These are phyloP conservation scores for Durotheca rogersii DNA, from an alignment of 495 filamentous ascomycete species.

Conservation along the genomic window DNA sequence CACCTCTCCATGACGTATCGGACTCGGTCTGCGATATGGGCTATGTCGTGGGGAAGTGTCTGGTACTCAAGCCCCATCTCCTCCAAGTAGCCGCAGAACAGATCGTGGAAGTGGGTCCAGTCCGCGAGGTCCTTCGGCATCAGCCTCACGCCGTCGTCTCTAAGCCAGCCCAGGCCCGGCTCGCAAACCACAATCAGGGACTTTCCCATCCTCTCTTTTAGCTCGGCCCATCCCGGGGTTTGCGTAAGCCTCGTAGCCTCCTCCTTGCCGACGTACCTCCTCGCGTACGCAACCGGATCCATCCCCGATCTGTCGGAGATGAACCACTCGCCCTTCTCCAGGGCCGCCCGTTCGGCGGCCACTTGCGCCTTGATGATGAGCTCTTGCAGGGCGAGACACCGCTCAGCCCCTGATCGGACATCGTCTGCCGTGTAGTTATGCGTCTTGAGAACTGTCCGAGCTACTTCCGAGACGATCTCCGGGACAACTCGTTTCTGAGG, in stretches of 20 bases:
- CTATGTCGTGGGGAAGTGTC: conserved; percentile 26
- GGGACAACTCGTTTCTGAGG: conserved; percentile 14
- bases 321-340: conserved; percentile 37
- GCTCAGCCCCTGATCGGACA: conserved; percentile 37
- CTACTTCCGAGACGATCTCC: conserved; percentile 46
- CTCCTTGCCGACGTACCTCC: conserved; percentile 39
- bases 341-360: conserved; percentile 36
- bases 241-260: conserved; percentile 31
- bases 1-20: conserved; percentile 6
- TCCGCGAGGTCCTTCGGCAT: conserved; percentile 47
- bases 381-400: conserved; percentile 42
- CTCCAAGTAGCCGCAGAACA: conserved; percentile 32
- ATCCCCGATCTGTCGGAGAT: conserved; percentile 54
- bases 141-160: conserved; percentile 52
- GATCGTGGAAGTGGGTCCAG: conserved; percentile 41
- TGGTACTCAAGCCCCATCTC: conserved; percentile 25
- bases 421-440: conserved; percentile 44
- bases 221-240: conserved; percentile 36
- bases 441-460: conserved; percentile 42
- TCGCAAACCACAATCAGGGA: conserved; percentile 50
- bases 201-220: conserved; percentile 40
- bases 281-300: conserved; percentile 51
- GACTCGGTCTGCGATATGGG: conserved; percentile 2
- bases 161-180: conserved; percentile 43
- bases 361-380: conserved; percentile 50